A percentile compares a stretch with the other conserved stretches of the same genome.
Evolutionary conservation across 1,284 basidiomycete genomes (phyloP).

Genomic region (Rhodotorula sp.): DNA sequence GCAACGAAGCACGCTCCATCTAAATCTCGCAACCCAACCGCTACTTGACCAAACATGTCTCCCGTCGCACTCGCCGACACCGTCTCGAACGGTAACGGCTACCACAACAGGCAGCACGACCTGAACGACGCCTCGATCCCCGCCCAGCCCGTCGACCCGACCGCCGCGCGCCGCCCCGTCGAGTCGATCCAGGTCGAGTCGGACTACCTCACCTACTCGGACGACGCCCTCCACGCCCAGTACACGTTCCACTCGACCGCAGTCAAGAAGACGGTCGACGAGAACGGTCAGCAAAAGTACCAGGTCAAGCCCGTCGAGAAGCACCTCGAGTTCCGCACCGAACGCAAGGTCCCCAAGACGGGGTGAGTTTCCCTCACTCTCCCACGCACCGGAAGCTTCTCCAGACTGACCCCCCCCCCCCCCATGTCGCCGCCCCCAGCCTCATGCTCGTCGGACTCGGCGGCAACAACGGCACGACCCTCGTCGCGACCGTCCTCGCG

Average conservation of each 20-base stretch:
- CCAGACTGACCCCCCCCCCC: neutral
- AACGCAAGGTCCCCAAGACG: slow-evolving; percentile 82
- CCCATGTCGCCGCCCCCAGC: slow-evolving; percentile 53
- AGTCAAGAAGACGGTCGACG: slow-evolving; percentile 62
- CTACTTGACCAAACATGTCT: slow-evolving; percentile 45
- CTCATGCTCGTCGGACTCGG: slow-evolving; percentile 96
- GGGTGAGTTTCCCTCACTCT: slow-evolving; percentile 64
- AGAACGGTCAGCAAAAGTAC: slow-evolving; percentile 54
- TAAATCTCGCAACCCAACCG: slow-evolving; percentile 32
- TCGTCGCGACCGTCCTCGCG: slow-evolving; percentile 91
- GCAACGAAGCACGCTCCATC: slow-evolving; percentile 27
- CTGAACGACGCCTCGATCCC: slow-evolving; percentile 36
- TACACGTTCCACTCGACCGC: slow-evolving; percentile 65
- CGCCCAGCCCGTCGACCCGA: slow-evolving; percentile 65
- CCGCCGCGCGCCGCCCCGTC: slow-evolving; percentile 68
- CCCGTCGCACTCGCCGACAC: slow-evolving; percentile 43
- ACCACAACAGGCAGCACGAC: slow-evolving; percentile 62
- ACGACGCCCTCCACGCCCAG: slow-evolving; percentile 77
- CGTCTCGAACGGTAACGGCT: slow-evolving; percentile 66
- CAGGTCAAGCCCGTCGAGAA: slow-evolving; percentile 70
- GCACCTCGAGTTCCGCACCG: slow-evolving; percentile 88
- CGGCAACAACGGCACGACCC: slow-evolving; percentile 95
- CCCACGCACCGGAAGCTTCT: neutral
- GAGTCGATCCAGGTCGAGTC: slow-evolving; percentile 79
- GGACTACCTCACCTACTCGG: slow-evolving; percentile 75